Conservation (phyloP, 441 rosid genomes). For the Daphne laureola region DNA sequence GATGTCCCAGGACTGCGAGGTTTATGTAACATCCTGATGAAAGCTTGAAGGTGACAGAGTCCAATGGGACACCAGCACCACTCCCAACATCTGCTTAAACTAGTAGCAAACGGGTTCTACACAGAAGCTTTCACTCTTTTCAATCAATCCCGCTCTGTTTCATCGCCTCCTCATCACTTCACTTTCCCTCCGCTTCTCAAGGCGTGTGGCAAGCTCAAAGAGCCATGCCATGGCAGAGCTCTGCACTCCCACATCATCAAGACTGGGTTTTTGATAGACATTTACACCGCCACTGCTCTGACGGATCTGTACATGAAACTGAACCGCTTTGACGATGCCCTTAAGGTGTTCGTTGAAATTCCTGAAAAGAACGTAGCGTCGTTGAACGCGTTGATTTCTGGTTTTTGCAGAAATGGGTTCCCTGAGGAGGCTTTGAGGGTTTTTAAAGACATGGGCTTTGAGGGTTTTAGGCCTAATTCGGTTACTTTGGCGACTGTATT, state of each 20-base stretch:
- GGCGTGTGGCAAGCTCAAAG: conserved; percentile 35
- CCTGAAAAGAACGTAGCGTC: conserved; percentile 26
- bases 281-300: conserved; percentile 30
- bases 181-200: conserved; percentile 52
- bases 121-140: conserved; percentile 23
- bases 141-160: conserved; percentile 20
- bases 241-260: conserved; percentile 31
- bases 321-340: conserved; percentile 17
- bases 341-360: conserved; percentile 43
- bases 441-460: conserved; percentile 25
- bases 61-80: no score
- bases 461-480: conserved; percentile 31
- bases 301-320: conserved; percentile 36
- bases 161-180: conserved; percentile 28
- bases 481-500: conserved; percentile 42
- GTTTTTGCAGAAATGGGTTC: conserved; percentile 31
- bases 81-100: conserved; percentile 22
- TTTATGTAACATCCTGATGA: no score
- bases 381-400: conserved; percentile 34
- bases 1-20: no score
- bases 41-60: no score
- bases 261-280: conserved; percentile 30
- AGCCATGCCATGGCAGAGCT: conserved; percentile 26
- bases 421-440: conserved; percentile 26
- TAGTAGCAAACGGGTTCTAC: conserved; percentile 27